Percentiles rank a stretch among this genome's conserved stretches.
Conservation (phyloP, 2,329 filamentous ascomycete genomes). For the Triangularia verruculosa region DNA sequence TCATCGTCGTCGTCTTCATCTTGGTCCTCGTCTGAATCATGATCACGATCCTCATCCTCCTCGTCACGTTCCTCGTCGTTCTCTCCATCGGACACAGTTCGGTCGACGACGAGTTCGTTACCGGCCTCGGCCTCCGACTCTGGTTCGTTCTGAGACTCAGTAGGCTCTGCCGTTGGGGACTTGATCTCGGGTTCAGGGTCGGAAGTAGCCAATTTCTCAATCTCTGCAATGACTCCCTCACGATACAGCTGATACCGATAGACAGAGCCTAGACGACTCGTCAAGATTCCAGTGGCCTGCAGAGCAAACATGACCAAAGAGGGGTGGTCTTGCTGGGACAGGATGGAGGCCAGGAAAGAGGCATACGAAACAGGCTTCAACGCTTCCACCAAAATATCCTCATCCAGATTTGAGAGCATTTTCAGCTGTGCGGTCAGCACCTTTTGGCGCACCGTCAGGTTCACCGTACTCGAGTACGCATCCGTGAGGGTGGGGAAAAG, state of each 20-base stretch:
- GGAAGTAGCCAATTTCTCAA: conserved; percentile 69
- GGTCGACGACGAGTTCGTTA: conserved; percentile 21
- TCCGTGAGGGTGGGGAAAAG: conserved; percentile 93
- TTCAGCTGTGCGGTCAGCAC: conserved; percentile 94
- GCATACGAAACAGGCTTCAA: conserved; percentile 88
- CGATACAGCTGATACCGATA: conserved; percentile 97
- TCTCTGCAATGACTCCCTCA: conserved; percentile 91
- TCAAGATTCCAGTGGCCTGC: conserved; percentile 83
- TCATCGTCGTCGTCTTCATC: conserved; percentile 54
- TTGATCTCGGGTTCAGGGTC: conserved; percentile 39
- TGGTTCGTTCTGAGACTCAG: conserved; percentile 20
- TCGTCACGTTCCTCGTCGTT: conserved; percentile 37
- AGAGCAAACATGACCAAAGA: conserved; percentile 82
- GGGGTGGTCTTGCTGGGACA: conserved; percentile 92
- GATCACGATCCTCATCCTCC: conserved; percentile 41
- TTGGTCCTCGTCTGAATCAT: conserved; percentile 51
- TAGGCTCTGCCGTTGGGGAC: conserved; percentile 28
- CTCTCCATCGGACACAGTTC: conserved; percentile 30
- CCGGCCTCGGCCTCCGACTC: conserved; percentile 18
- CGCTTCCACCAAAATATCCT: conserved; percentile 77
- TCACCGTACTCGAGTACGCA: conserved; percentile 96
- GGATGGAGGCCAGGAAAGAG: conserved; percentile 89
- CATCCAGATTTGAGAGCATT: conserved; percentile 95
- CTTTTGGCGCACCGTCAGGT: conserved; percentile 89
- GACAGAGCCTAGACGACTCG: conserved; percentile 78